These are phyloP conservation scores for Hyphopichia fennica DNA, from an alignment of 1,139 yeast species.

Conservation along the genomic window DNA sequence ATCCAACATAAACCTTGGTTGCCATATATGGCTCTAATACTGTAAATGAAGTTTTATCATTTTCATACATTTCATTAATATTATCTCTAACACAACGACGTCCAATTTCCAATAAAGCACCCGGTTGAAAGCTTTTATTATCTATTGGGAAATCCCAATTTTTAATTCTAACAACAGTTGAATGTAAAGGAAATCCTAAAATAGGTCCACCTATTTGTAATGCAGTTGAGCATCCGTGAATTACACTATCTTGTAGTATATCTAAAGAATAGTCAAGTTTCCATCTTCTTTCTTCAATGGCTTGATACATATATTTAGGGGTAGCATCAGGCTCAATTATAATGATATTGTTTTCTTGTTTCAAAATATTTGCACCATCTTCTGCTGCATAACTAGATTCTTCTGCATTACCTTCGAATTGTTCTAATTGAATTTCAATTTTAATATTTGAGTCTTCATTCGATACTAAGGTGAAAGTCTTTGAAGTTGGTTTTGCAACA, in stretches of 20 bases:
- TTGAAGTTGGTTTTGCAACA: conserved; percentile 24
- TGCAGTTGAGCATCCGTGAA: conserved; percentile 67
- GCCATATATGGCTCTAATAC: conserved; percentile 88
- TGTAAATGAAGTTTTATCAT: conserved; percentile 34
- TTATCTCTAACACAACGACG: conserved; percentile 39
- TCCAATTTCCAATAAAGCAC: conserved; percentile 29
- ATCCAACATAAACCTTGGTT: conserved; percentile 64
- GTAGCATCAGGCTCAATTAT: conserved; percentile 31
- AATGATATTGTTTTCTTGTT: conserved; percentile 39
- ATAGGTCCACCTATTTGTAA: conserved; percentile 77
- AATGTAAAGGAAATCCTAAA: conserved; percentile 64
- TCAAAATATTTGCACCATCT: conserved; percentile 36
- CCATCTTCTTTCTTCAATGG: conserved; percentile 48
- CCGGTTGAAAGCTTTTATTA: conserved; percentile 25
- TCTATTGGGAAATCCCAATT: conserved; percentile 59
- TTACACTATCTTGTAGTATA: conserved; percentile 50
- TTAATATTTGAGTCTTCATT: conserved; percentile 17
- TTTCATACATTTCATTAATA: conserved; percentile 19
- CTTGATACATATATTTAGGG: conserved; percentile 24
- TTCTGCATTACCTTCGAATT: conserved; percentile 48
- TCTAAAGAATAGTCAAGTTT: conserved; percentile 48
- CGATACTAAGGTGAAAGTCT: conserved; percentile 4
- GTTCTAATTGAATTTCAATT: conserved; percentile 49
- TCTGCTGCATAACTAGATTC: conserved; percentile 37
- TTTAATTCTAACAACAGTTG: conserved; percentile 53